Evolutionary conservation across 1,284 basidiomycete species (phyloP).

Genomic region (Pyrrhoderma lamaoense): DNA sequence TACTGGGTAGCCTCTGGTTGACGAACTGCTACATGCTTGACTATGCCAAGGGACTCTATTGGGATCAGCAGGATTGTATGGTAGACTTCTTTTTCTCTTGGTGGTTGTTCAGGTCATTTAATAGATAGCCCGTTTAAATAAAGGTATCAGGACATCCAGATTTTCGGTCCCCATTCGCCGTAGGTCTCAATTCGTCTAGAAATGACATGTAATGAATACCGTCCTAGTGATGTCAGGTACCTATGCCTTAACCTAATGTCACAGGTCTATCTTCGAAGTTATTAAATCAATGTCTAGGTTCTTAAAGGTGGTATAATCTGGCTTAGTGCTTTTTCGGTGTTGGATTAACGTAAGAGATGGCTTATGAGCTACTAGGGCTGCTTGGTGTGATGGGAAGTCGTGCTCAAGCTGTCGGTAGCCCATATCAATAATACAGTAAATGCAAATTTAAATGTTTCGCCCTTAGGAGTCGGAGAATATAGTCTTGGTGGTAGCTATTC

Average conservation of each 20-base stretch:
- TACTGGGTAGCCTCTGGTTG: slow-evolving; percentile 10
- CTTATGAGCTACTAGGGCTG: slow-evolving; percentile 20
- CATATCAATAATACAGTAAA: too few species aligned
- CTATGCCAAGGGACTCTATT: slow-evolving; percentile 7
- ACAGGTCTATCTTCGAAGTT: slow-evolving; percentile 23
- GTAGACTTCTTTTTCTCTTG: background rate
- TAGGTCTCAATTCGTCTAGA: background rate
- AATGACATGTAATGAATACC: background rate
- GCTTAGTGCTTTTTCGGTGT: slow-evolving; percentile 18
- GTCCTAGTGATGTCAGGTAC: slow-evolving; percentile 22
- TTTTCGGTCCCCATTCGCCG: slow-evolving; percentile 18
- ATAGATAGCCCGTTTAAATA: background rate
- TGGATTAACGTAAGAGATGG: slow-evolving; percentile 22
- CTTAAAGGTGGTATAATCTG: slow-evolving; percentile 12
- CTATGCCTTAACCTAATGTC: slow-evolving; percentile 21
- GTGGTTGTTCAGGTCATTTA: background rate
- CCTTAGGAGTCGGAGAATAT: slow-evolving; percentile 15
- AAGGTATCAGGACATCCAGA: background rate
- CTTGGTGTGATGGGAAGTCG: slow-evolving; percentile 21
- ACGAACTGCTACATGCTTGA: slow-evolving; percentile 14
- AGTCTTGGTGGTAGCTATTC: slow-evolving; percentile 16
- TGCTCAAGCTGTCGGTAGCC: slow-evolving; percentile 19
- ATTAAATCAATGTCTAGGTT: slow-evolving; percentile 23
- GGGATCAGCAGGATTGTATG: slow-evolving; percentile 14
- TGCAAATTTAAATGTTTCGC: too few species aligned